Percentiles rank a stretch among this genome's conserved stretches.
phyloP scores from a whole-genome alignment of 2,329 filamentous ascomycete species.

The Arthrobotrys sphaeroides region DNA sequence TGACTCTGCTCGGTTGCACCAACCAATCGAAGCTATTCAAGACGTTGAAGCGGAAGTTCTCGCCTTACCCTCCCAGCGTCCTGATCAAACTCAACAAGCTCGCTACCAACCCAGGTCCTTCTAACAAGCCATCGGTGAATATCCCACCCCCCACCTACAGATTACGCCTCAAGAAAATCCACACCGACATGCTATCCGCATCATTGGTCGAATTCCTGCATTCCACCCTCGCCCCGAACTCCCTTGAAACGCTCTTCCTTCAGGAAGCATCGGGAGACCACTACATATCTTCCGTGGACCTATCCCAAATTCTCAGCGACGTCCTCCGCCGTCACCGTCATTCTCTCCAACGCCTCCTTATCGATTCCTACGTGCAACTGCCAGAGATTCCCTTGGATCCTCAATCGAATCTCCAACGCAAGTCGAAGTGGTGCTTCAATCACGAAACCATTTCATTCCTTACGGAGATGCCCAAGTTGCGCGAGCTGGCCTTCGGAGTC shows the following conservation, averaged over 20 bases:
- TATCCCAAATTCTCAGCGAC: slow-evolving; percentile 76
- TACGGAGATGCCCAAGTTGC: slow-evolving; percentile 77
- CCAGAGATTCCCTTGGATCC: slow-evolving; percentile 56
- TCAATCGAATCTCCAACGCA: slow-evolving; percentile 63
- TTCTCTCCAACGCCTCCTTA: slow-evolving; percentile 76
- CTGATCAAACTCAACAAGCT: slow-evolving; percentile 55
- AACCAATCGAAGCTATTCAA: slow-evolving; percentile 81
- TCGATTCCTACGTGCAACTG: slow-evolving; percentile 60
- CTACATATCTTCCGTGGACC: slow-evolving; percentile 69
- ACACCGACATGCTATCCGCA: slow-evolving; percentile 76
- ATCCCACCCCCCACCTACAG: slow-evolving; percentile 66
- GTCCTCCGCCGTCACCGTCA: slow-evolving; percentile 75
- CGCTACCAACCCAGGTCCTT: slow-evolving; percentile 52
- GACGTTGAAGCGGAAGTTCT: slow-evolving; percentile 71
- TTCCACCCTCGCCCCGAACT: slow-evolving; percentile 79
- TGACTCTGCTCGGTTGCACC: slow-evolving; percentile 78
- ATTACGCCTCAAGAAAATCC: slow-evolving; percentile 76
- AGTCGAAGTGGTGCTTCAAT: slow-evolving; percentile 76
- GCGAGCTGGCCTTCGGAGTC: slow-evolving; percentile 76
- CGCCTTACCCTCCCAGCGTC: slow-evolving; percentile 61
- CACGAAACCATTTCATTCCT: slow-evolving; percentile 76
- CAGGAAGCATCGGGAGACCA: slow-evolving; percentile 69
- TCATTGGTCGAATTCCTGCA: slow-evolving; percentile 78
- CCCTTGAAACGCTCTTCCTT: slow-evolving; percentile 79
- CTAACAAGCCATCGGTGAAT: slow-evolving; percentile 58